These are phyloP conservation scores for Tirmania nivea DNA, from an alignment of 495 filamentous ascomycete species.

Conservation along the genomic window DNA sequence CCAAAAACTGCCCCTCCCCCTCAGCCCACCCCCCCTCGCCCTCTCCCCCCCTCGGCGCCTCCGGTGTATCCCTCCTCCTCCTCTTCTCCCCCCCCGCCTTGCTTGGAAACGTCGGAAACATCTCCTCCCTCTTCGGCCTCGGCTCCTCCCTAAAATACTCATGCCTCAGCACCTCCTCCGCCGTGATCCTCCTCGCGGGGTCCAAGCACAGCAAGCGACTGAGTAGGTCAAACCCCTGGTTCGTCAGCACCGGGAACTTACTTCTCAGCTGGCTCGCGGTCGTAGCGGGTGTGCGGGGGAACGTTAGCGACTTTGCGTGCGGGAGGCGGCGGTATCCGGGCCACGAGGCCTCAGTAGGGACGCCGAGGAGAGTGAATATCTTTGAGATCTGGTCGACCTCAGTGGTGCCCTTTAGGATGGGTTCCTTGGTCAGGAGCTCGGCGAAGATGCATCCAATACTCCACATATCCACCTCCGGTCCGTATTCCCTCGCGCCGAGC, in stretches of 20 bases:
- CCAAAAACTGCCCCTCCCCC: slow-evolving; percentile 40
- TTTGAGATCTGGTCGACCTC: slow-evolving; percentile 66
- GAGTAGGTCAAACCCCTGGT: slow-evolving; percentile 49
- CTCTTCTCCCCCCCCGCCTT: slow-evolving; percentile 85
- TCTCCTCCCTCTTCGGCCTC: slow-evolving; percentile 58
- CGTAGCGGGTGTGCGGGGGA: slow-evolving; percentile 20
- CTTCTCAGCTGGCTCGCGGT: slow-evolving; percentile 34
- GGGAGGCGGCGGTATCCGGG: slow-evolving; percentile 71
- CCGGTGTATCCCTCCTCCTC: slow-evolving; percentile 49
- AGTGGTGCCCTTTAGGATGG: slow-evolving; percentile 75
- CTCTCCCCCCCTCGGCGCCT: slow-evolving; percentile 55
- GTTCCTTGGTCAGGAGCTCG: slow-evolving; percentile 66
- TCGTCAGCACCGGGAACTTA: slow-evolving; percentile 61
- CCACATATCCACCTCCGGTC: slow-evolving; percentile 73
- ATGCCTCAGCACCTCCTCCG: slow-evolving; percentile 47
- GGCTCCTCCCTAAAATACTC: slow-evolving; percentile 80
- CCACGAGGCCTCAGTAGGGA: slow-evolving; percentile 75
- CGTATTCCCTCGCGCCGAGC: slow-evolving; percentile 60
- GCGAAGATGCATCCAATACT: slow-evolving; percentile 91
- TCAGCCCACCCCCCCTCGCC: slow-evolving; percentile 29
- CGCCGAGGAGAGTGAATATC: slow-evolving; percentile 78
- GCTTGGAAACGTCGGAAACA: slow-evolving; percentile 83
- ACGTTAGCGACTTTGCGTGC: slow-evolving; percentile 64
- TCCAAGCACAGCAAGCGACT: slow-evolving; percentile 50
- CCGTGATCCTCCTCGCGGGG: slow-evolving; percentile 45